Evolutionary conservation across 352 stramenopile genomes (phyloP), one percentile per base, ranked within the genome.

Genomic region (Globisporangium middletonii): DNA sequence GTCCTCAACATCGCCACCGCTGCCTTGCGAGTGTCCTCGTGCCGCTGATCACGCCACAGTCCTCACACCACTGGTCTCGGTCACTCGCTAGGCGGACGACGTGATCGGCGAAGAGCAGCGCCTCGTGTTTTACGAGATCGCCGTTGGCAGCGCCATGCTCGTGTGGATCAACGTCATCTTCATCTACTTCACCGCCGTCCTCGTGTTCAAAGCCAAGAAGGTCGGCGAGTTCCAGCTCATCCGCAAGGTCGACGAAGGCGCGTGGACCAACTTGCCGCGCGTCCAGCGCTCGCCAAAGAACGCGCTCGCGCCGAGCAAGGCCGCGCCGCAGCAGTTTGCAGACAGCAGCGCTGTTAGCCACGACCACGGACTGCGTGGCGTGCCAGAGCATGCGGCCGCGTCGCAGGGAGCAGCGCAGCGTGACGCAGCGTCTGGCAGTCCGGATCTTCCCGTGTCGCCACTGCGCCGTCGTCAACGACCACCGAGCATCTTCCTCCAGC

Each of bases 121-220:
- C 46, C 70, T 89, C 42, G 74, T 93, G 28, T 95, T 93, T 63
- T 91, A 90, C 43, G 85, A 95, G 58, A 95, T 95, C 47, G 83
- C 85, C 18, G 79, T 92, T 26, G 85, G 80, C 8, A 95, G 83
- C 53, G 67, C 76, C 33, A 76, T 93, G 72, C 77, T 95, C 3
- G 60, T 93, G 58, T 92, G 83, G 83, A 91, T 95, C 55, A 95
- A 95, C 57, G 79, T 94, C 37, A 67, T 92, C 64, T 88, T 94
- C 55, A 94, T 94, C 59, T 94, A 94, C 69, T 69, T 92, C 51
- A 89, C 79, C 28, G 85, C 85, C 27, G 83, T 93, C 19, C 48
- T 92, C n/a, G 81, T 95, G 15, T 95, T 95, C 65, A 95, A 95
- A 61, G 84, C 92, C 55, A 95, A 95, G 62, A 78, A 90, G 43